Evolutionary conservation across 768 basidiomycete genomes (phyloP).

Genomic region (Pulveroboletus sp.): DNA sequence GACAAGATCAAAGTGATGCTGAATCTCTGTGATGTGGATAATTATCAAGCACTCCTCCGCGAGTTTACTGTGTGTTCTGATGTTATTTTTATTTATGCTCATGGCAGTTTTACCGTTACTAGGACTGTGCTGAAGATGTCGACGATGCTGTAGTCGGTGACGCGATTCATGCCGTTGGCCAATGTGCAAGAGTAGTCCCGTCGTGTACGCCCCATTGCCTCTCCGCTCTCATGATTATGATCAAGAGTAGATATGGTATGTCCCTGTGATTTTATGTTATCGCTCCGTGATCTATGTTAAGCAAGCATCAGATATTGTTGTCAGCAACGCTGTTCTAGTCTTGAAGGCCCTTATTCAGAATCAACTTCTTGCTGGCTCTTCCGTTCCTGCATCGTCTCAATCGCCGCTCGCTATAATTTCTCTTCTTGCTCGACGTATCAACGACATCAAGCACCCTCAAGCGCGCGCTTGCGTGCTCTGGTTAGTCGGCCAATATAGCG

Average conservation of each 20-base stretch:
- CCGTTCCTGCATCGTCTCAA: slow-evolving; percentile 26
- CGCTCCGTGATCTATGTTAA: slow-evolving; percentile 3
- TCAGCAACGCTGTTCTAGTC: slow-evolving; percentile 79
- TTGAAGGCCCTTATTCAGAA: slow-evolving; percentile 82
- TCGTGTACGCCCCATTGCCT: slow-evolving; percentile 71
- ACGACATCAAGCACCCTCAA: slow-evolving; percentile 74
- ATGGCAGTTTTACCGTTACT: not conserved
- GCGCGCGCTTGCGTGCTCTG: slow-evolving; percentile 89
- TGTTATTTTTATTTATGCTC: not conserved
- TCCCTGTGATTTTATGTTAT: slow-evolving; percentile 8
- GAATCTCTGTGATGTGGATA: slow-evolving; percentile 62
- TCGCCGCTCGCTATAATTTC: slow-evolving; percentile 69
- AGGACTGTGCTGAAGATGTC: slow-evolving; percentile 83
- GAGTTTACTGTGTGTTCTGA: slow-evolving; percentile 74
- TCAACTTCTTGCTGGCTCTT: slow-evolving; percentile 43
- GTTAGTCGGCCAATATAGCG: slow-evolving; percentile 89
- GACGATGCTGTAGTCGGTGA: slow-evolving; percentile 70
- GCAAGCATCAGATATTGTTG: slow-evolving; percentile 58
- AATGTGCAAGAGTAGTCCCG: slow-evolving; percentile 65
- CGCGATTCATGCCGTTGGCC: slow-evolving; percentile 77
- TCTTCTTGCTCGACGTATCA: slow-evolving; percentile 72
- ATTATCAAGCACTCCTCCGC: slow-evolving; percentile 65
- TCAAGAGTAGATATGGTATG: slow-evolving; percentile 73
- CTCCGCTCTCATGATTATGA: slow-evolving; percentile 71
- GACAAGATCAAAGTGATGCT: slow-evolving; percentile 75